Evolutionary conservation across 768 basidiomycete species (phyloP).

Genomic region (Artomyces pyxidatus): DNA sequence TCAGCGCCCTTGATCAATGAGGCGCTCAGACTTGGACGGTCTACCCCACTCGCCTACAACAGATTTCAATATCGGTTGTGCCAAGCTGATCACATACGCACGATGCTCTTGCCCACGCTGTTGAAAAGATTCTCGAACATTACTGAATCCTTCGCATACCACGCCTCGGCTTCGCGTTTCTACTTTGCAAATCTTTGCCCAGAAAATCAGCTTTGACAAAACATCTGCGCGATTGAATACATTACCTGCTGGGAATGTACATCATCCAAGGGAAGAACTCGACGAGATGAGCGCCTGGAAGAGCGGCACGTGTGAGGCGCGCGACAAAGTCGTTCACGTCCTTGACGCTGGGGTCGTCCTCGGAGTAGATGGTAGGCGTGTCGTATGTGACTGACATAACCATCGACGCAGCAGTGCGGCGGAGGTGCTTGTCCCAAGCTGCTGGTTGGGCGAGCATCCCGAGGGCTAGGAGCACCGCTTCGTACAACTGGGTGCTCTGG

Average conservation of each 20-base stretch:
- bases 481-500: background rate
- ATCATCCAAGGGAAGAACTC: conserved; percentile 6
- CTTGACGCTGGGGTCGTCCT: background rate
- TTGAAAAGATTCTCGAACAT: conserved; percentile 1
- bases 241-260: conserved; percentile 4
- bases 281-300: conserved; percentile 4
- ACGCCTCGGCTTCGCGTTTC: conserved; percentile 3
- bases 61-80: background rate
- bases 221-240: background rate
- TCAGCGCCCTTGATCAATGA: background rate
- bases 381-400: conserved; percentile 5
- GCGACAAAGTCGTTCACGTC: background rate
- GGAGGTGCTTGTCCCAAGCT: background rate
- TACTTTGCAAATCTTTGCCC: conserved; percentile 1
- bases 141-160: background rate
- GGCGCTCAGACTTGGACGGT: conserved; percentile 1
- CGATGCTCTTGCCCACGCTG: background rate
- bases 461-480: background rate
- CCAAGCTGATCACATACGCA: background rate
- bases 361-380: background rate
- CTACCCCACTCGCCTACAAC: conserved; percentile 1
- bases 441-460: background rate
- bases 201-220: background rate
- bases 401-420: conserved; percentile 1
- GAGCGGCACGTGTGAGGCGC: background rate